Evolutionary conservation across 2,329 filamentous ascomycete species (phyloP), one percentile per base, ranked within the genome.

Genomic region (Hypoxylon sp.): DNA sequence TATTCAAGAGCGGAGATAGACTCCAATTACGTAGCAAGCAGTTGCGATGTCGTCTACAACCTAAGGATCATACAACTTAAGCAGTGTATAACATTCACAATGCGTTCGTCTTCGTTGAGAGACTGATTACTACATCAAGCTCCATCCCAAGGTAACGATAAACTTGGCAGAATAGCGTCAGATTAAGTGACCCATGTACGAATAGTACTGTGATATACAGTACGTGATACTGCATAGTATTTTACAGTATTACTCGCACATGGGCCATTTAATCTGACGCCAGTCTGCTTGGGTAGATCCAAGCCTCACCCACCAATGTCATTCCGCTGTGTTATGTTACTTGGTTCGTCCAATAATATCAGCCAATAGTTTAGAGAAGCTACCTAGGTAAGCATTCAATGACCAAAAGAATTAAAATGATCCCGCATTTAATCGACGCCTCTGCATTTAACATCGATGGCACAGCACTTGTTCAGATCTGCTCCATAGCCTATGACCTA

Each of bases 1-100:
- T 11, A 68, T 75, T 63, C 63, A 66, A 53, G 67, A 70, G 19
- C 64, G 60, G 53, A 60, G 61, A 64, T 70, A 65, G 51, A 49
- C 48, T 38, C 14, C 34, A 7, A 21, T 17, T 53, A 41, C 17
- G 17, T 11, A 30, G 17, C 17, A 19, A 10, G 38, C 7, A 11
- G 38, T 41, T 43, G 7, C 14, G 38, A 7, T 17, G 14, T 58
- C 11, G 38, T 11, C 19, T 23, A 11, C 36, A 43, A n/a, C 36
- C 23, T 45, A 59, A 30, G 19, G 17, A 57, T 21, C 28, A 23
- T 34, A 51, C 17, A n/a, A 21, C 36, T 60, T 23, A 41, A 58
- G 9, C 49, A 53, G 45, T 30, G 25, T 43, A 63, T 46, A 45
- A 52, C 51, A 63, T 52, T 30, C 48, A 57, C 32, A 28, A 28